A percentile compares a stretch with the other conserved stretches of the same genome.
Conservation (phyloP, 2,329 filamentous ascomycete species). For the Trichoderma lentiforme region DNA sequence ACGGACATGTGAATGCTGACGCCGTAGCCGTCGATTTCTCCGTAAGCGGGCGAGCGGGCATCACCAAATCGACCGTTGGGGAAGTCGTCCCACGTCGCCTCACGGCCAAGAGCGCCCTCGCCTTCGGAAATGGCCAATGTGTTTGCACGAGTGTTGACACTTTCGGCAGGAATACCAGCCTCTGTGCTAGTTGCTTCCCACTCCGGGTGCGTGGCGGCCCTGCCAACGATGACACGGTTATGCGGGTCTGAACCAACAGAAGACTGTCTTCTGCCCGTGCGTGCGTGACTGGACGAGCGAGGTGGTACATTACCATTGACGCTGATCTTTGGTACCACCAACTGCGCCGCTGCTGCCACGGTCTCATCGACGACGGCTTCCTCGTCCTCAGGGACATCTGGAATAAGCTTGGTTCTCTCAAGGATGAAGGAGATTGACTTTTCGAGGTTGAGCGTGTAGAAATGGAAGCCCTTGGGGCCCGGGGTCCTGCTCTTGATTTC, state of each 20-base stretch:
- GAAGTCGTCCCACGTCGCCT: constrained; percentile 98
- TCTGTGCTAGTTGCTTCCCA: constrained; percentile 74
- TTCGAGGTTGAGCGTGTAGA: constrained; percentile 94
- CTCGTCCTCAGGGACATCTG: constrained; percentile 53
- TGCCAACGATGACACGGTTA: constrained; percentile 79
- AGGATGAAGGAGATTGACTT: constrained; percentile 94
- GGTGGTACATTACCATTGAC: constrained; percentile 44
- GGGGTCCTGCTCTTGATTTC: constrained; percentile 54
- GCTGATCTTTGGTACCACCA: constrained; percentile 36
- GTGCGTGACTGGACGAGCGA: constrained; percentile 33
- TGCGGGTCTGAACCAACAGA: constrained; percentile 80
- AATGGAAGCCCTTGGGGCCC: constrained; percentile 80
- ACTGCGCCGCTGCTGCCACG: constrained; percentile 17
- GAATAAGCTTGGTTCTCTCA: constrained; percentile 81
- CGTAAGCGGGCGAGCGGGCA: constrained; percentile 86
- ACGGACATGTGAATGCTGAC: constrained; percentile 90
- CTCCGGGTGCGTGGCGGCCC: constrained; percentile 55
- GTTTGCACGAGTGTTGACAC: constrained; percentile 74
- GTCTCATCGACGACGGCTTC: constrained; percentile 49
- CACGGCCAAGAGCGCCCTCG: constrained; percentile 80
- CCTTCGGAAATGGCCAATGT: constrained; percentile 93
- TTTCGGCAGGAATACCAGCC: constrained; percentile 70
- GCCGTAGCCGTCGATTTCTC: constrained; percentile 96
- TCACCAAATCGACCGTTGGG: constrained; percentile 96
- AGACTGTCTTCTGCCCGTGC: constrained; percentile 62